Evolutionary conservation across 73 alveolate genomes (phyloP), one percentile per base, ranked within the genome.

Genomic region (Paramecium bursaria): DNA sequence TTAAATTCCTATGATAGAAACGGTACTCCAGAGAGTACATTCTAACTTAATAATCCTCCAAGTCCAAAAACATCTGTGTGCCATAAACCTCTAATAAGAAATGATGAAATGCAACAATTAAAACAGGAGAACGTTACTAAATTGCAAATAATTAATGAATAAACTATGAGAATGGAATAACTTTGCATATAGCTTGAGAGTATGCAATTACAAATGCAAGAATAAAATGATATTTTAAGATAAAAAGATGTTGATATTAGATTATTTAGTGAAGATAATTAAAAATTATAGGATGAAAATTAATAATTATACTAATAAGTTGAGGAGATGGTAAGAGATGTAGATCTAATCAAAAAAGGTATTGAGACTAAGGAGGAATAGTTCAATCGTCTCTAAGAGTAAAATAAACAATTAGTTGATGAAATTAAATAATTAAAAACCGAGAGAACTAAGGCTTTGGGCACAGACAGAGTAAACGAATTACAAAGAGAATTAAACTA

Each of bases 291-390:
- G n/a, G 17, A 33, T 30, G 82, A 67, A 21, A 67, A 67, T 17
- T 47, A 67, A 67, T 30, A 67, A 67, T 67, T 67, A 42, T 67
- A 67, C 21, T 39, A 44, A 31, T 67, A 67, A 67, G 27, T 23
- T 9, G 82, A 67, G 14, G 82, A 67, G 44, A 67, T 67, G 82
- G 14, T 67, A 19, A 67, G 44, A 44, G 82, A 67, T 67, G 26
- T 67, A 39, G 82, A 67, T 10, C 44, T 9, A 9, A 67, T 67
- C 22, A 67, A 57, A 67, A 9, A 15, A 31, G 33, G 17, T 35
- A 15, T 35, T 35, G 82, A 67, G 22, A 1, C 33, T 22, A 25
- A 35, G 7, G 33, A 67, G 19, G 7, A n/a, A 39, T 53, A 67
- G 1, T 39, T 31, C 9, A 6, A 31, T 17, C 11, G 19, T 7